phyloP scores from a whole-genome alignment of 768 basidiomycete species.

The Phlegmacium glaucopus region DNA sequence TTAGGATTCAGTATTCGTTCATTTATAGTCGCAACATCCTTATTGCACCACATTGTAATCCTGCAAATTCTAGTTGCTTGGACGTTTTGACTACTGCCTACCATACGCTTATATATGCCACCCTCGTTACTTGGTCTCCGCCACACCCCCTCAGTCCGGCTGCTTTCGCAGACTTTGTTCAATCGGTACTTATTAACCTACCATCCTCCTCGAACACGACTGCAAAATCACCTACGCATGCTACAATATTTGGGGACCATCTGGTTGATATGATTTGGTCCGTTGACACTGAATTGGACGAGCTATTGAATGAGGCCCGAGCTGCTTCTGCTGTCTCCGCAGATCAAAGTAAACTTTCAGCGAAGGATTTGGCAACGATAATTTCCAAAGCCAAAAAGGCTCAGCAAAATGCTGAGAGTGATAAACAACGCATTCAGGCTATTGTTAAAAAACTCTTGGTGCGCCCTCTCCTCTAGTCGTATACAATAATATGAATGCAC shows the following conservation, averaged over 20 bases:
- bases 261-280: constrained; percentile 84
- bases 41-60: constrained; percentile 56
- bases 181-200: constrained; percentile 53
- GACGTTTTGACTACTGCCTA: constrained; percentile 66
- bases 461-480: constrained; percentile 18
- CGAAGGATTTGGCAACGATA: constrained; percentile 17
- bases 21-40: constrained; percentile 57
- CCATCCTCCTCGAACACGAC: constrained; percentile 71
- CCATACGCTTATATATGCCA: constrained; percentile 61
- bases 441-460: constrained; percentile 65
- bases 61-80: constrained; percentile 45
- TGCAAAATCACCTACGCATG: constrained; percentile 43
- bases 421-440: constrained; percentile 56
- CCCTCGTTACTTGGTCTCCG: constrained; percentile 54
- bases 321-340: constrained; percentile 31
- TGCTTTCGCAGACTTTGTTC: constrained; percentile 60
- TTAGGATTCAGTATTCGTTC: constrained; percentile 7
- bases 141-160: constrained; percentile 43
- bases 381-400: constrained; percentile 39
- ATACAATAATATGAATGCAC: neutral
- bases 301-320: constrained; percentile 57
- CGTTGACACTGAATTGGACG: constrained; percentile 73
- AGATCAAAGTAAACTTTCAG: constrained; percentile 27
- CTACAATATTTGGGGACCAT: constrained; percentile 56
- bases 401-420: constrained; percentile 54